These are phyloP conservation scores for Penicillium chermesinum DNA, from an alignment of 495 filamentous ascomycete species.

Conservation along the genomic window DNA sequence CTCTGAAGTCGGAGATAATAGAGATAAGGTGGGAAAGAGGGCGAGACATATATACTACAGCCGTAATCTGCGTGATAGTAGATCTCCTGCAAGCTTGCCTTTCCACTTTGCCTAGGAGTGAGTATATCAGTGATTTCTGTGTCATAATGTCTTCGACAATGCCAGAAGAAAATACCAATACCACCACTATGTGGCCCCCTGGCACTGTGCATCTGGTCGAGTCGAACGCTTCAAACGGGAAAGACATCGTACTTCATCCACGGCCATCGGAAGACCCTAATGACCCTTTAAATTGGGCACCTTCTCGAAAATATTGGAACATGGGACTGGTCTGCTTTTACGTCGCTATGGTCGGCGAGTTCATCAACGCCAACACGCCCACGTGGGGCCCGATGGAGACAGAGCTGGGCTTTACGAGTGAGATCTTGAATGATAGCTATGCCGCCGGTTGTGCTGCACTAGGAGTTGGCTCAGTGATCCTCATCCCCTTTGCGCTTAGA, in stretches of 20 bases:
- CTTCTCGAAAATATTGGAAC: conserved; percentile 20
- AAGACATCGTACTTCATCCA: neutral
- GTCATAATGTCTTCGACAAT: too few species aligned
- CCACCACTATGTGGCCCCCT: too few species aligned
- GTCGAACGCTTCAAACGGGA: too few species aligned
- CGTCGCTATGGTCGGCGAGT: conserved; percentile 17
- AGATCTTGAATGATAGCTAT: conserved; percentile 35
- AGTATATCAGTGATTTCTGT: too few species aligned
- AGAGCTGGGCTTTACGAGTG: conserved; percentile 34
- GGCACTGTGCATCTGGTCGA: too few species aligned
- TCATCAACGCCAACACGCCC: conserved; percentile 31
- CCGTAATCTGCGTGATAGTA: too few species aligned
- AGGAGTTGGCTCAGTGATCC: conserved; percentile 32
- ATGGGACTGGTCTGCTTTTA: conserved; percentile 20
- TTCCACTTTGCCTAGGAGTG: too few species aligned
- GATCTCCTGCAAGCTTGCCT: too few species aligned
- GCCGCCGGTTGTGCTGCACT: conserved; percentile 36
- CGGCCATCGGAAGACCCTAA: neutral
- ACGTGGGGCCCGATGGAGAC: conserved; percentile 37
- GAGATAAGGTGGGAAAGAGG: too few species aligned
- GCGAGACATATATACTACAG: too few species aligned
- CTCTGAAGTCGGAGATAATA: too few species aligned
- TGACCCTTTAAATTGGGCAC: conserved; percentile 12
- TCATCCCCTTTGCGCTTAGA: conserved; percentile 43
- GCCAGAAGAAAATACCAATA: too few species aligned